These are phyloP conservation scores for Ulmus americana DNA, from an alignment of 331 rosid species.

Conservation along the genomic window DNA sequence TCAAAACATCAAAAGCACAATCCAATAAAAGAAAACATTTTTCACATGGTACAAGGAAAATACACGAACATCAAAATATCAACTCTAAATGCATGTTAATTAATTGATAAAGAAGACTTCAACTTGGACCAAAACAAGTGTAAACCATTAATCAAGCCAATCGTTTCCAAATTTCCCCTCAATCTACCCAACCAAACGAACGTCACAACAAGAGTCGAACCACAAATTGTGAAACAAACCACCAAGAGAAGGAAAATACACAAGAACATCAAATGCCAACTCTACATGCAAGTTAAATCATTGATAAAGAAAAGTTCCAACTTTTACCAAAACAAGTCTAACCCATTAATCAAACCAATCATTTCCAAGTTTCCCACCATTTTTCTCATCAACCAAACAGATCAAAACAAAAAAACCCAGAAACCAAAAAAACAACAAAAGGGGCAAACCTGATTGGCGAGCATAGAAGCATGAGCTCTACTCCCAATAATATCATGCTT, in stretches of 20 bases:
- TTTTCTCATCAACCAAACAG: conserved; percentile 2
- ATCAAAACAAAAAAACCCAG: neutral
- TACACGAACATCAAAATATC: neutral
- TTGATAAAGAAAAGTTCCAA: no score
- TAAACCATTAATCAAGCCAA: neutral
- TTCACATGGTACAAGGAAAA: neutral
- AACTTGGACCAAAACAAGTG: neutral
- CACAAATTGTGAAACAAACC: no score
- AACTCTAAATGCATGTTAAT: neutral
- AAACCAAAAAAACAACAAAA: neutral
- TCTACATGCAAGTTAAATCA: no score
- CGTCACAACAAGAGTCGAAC: no score
- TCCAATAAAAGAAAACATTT: neutral
- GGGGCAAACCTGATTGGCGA: conserved; percentile 62
- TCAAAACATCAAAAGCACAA: neutral
- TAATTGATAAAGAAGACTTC: neutral
- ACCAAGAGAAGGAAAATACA: no score
- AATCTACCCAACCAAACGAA: neutral
- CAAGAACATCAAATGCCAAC: no score
- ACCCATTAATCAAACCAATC: neutral
- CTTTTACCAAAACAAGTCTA: neutral
- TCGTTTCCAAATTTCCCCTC: neutral
- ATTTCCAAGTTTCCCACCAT: neutral
- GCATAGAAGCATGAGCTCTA: conserved; percentile 88
- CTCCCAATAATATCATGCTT: conserved; percentile 86